Conservation (phyloP, 1,284 basidiomycete genomes). For the Lentinus polychrous region DNA sequence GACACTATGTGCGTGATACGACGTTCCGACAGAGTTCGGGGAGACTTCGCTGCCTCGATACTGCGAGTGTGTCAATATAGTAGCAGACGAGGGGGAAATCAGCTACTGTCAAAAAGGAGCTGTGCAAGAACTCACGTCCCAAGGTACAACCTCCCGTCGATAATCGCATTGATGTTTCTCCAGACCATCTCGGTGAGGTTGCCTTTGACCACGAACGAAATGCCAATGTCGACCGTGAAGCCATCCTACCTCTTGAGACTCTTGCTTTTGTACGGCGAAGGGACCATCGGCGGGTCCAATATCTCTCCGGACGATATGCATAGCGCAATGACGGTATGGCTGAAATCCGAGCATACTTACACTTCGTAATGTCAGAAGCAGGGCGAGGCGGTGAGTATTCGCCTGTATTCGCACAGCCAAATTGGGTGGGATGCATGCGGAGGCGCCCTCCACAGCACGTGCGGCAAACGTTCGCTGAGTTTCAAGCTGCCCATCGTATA, state of each 20-base stretch:
- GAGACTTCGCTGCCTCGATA: slow-evolving; percentile 63
- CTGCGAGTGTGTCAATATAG: slow-evolving; percentile 28
- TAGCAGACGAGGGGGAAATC: slow-evolving; percentile 9
- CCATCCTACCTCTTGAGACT: slow-evolving; percentile 8
- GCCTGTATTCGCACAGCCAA: slow-evolving; percentile 15
- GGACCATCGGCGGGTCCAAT: slow-evolving; percentile 14
- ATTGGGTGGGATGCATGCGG: slow-evolving; percentile 9
- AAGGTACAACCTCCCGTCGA: slow-evolving; percentile 62
- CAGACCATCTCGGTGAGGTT: slow-evolving; percentile 39
- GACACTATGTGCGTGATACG: slow-evolving; percentile 73
- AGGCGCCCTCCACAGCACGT: slow-evolving; percentile 8
- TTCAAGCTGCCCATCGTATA: neutral
- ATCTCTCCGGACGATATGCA: slow-evolving; percentile 14
- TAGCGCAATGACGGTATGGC: slow-evolving; percentile 15
- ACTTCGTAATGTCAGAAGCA: slow-evolving; percentile 20
- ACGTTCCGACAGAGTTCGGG: slow-evolving; percentile 66
- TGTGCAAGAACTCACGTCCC: slow-evolving; percentile 54
- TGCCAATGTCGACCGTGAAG: slow-evolving; percentile 10
- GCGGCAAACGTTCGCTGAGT: slow-evolving; percentile 7
- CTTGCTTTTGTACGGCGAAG: slow-evolving; percentile 24
- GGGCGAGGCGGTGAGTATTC: slow-evolving; percentile 16
- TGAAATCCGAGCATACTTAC: slow-evolving; percentile 18
- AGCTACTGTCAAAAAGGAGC: slow-evolving; percentile 15
- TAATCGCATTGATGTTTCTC: slow-evolving; percentile 69
- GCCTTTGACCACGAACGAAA: slow-evolving; percentile 11